phyloP scores from a whole-genome alignment of 495 filamentous ascomycete species.

The Annulohypoxylon nitens region DNA sequence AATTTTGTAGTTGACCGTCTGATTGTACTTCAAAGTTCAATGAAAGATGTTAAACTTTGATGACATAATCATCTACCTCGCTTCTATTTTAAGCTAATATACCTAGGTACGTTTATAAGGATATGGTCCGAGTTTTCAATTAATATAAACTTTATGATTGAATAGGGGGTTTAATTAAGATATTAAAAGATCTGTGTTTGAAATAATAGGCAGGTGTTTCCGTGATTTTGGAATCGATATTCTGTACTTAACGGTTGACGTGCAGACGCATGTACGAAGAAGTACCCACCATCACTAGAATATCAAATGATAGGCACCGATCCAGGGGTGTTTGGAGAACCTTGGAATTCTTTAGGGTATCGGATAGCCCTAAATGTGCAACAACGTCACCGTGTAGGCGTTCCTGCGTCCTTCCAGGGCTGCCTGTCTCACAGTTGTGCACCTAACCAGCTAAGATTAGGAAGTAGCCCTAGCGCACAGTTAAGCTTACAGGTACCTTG shows the following conservation, averaged over 20 bases:
- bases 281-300: not conserved
- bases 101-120: not conserved
- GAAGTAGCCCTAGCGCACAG: not conserved
- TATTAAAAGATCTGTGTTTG: not conserved
- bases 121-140: not conserved
- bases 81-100: not conserved
- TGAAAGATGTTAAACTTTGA: not conserved
- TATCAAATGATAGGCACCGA: not conserved
- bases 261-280: constrained; percentile 19
- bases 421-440: constrained; percentile 27
- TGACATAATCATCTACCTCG: not conserved
- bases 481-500: not conserved
- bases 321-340: not conserved
- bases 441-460: not conserved
- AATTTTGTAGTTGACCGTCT: not conserved
- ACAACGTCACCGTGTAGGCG: constrained; percentile 29
- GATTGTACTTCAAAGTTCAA: too few relatives aligned
- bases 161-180: not conserved
- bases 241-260: constrained; percentile 3
- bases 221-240: not conserved
- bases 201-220: not conserved
- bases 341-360: constrained; percentile 19
- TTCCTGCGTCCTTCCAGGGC: constrained; percentile 8
- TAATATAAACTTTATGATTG: constrained; percentile 2
- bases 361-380: constrained; percentile 33